Percentiles rank a stretch among this genome's conserved stretches.
These are phyloP conservation scores for Rostrohypoxylon terebratum DNA, from an alignment of 495 filamentous ascomycete genomes.

Conservation along the genomic window DNA sequence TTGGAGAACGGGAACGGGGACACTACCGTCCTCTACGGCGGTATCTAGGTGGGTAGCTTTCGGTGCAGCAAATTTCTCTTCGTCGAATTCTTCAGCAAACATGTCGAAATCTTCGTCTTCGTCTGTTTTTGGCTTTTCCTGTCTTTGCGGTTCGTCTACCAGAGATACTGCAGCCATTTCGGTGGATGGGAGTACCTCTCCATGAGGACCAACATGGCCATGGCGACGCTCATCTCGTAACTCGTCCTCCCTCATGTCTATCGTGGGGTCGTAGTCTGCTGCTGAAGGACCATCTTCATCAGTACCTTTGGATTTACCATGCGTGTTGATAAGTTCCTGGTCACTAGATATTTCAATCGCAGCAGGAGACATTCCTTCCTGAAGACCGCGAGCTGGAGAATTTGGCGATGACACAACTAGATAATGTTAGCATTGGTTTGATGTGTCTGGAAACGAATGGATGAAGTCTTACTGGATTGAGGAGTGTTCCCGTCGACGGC, in stretches of 20 bases:
- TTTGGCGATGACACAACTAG: conserved; percentile 51
- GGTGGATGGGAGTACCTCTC: conserved; percentile 50
- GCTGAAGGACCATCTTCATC: conserved; percentile 84
- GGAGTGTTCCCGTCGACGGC: conserved; percentile 56
- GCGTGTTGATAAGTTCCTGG: conserved; percentile 73
- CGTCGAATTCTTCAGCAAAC: conserved; percentile 91
- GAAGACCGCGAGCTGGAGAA: conserved; percentile 50
- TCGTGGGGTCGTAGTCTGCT: conserved; percentile 93
- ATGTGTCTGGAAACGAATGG: not conserved
- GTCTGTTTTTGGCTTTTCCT: conserved; percentile 61
- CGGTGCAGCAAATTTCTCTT: conserved; percentile 84
- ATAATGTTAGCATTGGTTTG: conserved; percentile 35
- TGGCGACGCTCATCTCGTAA: conserved; percentile 74
- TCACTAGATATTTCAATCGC: conserved; percentile 61
- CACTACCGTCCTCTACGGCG: conserved; percentile 50
- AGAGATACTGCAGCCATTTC: conserved; percentile 54
- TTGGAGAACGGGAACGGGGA: conserved; percentile 53
- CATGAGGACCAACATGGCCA: conserved; percentile 61
- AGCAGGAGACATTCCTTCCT: conserved; percentile 58
- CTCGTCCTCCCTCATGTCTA: conserved; percentile 91
- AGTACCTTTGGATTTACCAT: conserved; percentile 60
- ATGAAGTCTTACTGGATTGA: conserved; percentile 52
- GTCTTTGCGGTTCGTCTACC: conserved; percentile 51
- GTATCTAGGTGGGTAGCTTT: conserved; percentile 57
- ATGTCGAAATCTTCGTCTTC: conserved; percentile 85